A percentile compares a stretch with the other conserved stretches of the same genome.
Evolutionary conservation across 805 yeast genomes (phyloP).

Genomic region (Starmerella gropengiesseri): DNA sequence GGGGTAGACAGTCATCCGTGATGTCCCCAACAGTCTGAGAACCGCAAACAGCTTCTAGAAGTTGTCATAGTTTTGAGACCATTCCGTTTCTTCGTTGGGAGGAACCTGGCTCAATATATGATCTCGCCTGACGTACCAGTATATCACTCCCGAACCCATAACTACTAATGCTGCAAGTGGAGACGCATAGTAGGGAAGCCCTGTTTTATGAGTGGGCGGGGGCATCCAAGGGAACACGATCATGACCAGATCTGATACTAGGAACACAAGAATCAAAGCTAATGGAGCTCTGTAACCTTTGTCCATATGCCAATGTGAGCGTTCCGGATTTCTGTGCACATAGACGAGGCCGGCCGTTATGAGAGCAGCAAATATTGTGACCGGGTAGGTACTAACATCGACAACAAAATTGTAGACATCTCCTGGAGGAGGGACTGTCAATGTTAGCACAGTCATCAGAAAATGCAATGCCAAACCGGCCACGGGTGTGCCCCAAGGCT

Average conservation of each 20-base stretch:
- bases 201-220: conserved; percentile 34
- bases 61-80: conserved; percentile 4
- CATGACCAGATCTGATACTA: conserved; percentile 39
- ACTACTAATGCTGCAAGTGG: conserved; percentile 44
- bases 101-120: conserved; percentile 7
- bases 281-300: conserved; percentile 15
- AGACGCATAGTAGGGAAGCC: conserved; percentile 47
- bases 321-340: conserved; percentile 35
- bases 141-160: conserved; percentile 35
- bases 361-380: conserved; percentile 45
- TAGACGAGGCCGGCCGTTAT: conserved; percentile 45
- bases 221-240: conserved; percentile 49
- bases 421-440: conserved; percentile 50
- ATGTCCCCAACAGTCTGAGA: too few relatives aligned
- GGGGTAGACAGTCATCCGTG: too few relatives aligned
- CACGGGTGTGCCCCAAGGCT: conserved; percentile 31
- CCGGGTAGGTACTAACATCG: conserved; percentile 53
- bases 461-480: conserved; percentile 46
- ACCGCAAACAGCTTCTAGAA: neutral
- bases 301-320: conserved; percentile 32
- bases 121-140: conserved; percentile 28
- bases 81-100: conserved; percentile 4
- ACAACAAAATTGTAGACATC: conserved; percentile 55
- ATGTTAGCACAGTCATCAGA: conserved; percentile 42
- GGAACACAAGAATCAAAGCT: conserved; percentile 31